Evolutionary conservation across 106 monocot genomes (phyloP), one percentile per base, ranked within the genome.

Genomic region (Allium cepa): DNA sequence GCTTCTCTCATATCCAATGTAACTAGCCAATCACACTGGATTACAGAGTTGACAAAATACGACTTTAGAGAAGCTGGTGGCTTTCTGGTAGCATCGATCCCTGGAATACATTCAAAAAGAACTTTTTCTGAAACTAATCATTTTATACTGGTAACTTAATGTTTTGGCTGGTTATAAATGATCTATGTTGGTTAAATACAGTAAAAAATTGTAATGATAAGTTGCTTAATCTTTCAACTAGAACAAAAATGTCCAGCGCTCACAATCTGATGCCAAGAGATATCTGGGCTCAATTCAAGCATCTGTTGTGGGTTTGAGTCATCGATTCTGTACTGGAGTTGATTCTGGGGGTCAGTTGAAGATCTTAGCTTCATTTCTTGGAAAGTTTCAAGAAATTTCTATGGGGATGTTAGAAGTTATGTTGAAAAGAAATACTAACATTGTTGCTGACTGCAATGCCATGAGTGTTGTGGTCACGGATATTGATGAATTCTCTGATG

Each of bases 371-470:
- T 78, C 75, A 73, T 49, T 79, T 58, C 73, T 90, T 66, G 67
- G 80, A 49, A 87, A 74, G 50, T 77, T 75, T 68, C 69, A 52
- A 71, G 71, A 46, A 57, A 81, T 82, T 50, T 55, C 84, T 26
- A 55, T 57, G 77, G 82, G 79, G 57, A 70, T 78, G 26, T 50
- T 73, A 67, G 93, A 94, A 80, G 89, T 90, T 65, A 28, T 84
- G 12, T 74, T 94, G 76, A 78, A 82, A 70, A 81, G 93, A 76
- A 82, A 53, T 62, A 73, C 60, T 8, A 84, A 80, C 76, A 90
- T 87, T 75, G 75, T 83, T 69, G 93, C 84, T 63, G 93, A 94
- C 84, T 77, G 66, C 73, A 94, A 94, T 87, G 93, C 93, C 66
- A 74, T 94, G 58, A 78, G 90, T 53, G 72, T 94, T 65, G 53